Percentiles rank a stretch among this genome's conserved stretches.
These are phyloP conservation scores for Boletus rubescentipes DNA, from an alignment of 768 basidiomycete genomes.

Conservation along the genomic window DNA sequence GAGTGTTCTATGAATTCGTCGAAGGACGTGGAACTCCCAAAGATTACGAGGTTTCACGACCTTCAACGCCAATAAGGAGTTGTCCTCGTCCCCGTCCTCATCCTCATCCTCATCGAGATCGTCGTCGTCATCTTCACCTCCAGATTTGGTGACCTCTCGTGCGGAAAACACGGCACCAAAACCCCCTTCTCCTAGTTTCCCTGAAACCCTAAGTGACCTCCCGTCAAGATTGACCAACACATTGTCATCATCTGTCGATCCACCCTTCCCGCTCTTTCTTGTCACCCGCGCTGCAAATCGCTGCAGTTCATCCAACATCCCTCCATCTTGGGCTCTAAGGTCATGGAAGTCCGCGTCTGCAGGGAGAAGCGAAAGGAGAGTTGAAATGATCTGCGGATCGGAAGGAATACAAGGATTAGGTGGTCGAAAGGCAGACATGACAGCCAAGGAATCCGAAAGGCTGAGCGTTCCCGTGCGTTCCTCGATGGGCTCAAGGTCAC, in stretches of 20 bases:
- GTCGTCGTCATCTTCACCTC: conserved; percentile 41
- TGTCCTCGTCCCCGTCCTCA: conserved; percentile 53
- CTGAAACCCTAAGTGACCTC: conserved; percentile 65
- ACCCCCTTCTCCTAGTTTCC: conserved; percentile 95
- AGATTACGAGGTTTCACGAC: conserved; percentile 84
- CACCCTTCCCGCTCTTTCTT: conserved; percentile 33
- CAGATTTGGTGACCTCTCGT: conserved; percentile 48
- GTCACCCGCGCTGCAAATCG: conserved; percentile 57
- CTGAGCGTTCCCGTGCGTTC: conserved; percentile 65
- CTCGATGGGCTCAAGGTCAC: conserved; percentile 39
- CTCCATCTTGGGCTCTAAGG: conserved; percentile 50
- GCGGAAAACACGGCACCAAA: conserved; percentile 96
- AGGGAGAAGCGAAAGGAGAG: conserved; percentile 62
- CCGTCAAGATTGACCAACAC: conserved; percentile 63
- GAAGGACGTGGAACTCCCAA: conserved; percentile 92
- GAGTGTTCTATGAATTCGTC: conserved; percentile 72
- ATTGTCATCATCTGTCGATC: conserved; percentile 36
- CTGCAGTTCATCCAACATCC: conserved; percentile 67
- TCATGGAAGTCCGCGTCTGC: conserved; percentile 63
- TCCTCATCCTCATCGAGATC: conserved; percentile 47
- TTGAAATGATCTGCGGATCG: conserved; percentile 60
- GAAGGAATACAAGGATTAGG: conserved; percentile 90
- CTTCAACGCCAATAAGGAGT: conserved; percentile 79
- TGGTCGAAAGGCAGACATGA: conserved; percentile 64
- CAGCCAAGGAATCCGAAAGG: conserved; percentile 60